A percentile compares a stretch with the other conserved stretches of the same genome.
phyloP scores from a whole-genome alignment of 345 rosid genomes.

The Zanthoxylum bungeanum region DNA sequence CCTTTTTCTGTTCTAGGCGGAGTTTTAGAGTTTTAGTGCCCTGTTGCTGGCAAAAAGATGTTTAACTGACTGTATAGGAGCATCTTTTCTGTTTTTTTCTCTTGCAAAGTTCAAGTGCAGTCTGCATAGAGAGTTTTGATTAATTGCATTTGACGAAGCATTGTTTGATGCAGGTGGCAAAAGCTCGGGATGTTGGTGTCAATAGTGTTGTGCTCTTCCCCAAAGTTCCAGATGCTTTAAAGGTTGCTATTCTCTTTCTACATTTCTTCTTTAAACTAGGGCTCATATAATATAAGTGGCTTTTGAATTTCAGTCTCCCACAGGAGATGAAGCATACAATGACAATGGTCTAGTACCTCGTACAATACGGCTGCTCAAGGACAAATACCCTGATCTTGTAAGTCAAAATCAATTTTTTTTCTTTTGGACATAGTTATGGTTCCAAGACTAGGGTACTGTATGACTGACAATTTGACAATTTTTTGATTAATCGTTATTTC shows the following conservation, averaged over 20 bases:
- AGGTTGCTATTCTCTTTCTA: slow-evolving; percentile 45
- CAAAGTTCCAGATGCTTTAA: slow-evolving; percentile 91
- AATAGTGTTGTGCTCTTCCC: slow-evolving; percentile 85
- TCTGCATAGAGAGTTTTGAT: neutral
- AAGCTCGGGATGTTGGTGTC: slow-evolving; percentile 93
- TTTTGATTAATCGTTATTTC: slow-evolving; percentile 1
- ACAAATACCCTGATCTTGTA: slow-evolving; percentile 82
- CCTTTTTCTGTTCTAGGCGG: neutral
- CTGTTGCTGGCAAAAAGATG: neutral
- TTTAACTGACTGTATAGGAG: neutral
- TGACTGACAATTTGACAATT: neutral
- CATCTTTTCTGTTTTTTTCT: neutral
- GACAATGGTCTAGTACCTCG: slow-evolving; percentile 89
- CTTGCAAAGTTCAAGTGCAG: neutral
- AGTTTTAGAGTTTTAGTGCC: neutral
- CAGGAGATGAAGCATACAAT: slow-evolving; percentile 91
- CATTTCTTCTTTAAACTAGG: neutral
- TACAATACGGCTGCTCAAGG: slow-evolving; percentile 69
- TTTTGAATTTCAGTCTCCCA: slow-evolving; percentile 46
- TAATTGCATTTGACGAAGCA: too few relatives aligned
- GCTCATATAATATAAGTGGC: slow-evolving; percentile 2
- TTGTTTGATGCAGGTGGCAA: slow-evolving; percentile 59
- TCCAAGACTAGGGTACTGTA: neutral
- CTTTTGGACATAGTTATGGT: neutral
- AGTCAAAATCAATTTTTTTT: slow-evolving; percentile 24